Base-by-base conservation (phyloP, 768 basidiomycete species). In the Xerocomus potaroensis region DNA sequence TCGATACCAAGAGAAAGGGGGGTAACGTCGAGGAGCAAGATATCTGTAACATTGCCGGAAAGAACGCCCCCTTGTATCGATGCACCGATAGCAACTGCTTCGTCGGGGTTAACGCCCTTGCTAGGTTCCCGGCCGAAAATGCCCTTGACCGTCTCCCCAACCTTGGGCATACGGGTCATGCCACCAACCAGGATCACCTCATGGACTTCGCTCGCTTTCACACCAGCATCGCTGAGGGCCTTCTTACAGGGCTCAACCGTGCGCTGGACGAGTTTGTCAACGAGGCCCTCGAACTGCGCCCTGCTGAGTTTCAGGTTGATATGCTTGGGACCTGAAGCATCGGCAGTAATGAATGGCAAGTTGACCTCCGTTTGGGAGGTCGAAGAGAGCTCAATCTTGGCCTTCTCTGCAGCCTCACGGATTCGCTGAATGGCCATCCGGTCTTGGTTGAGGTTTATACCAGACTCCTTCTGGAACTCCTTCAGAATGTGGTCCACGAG, bases 81-180 rank as follows among this genome's bases (percentile, higher is more conserved):
- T 31, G 96, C 96, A 65, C 96, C 96, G 50, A 97, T 94, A 37
- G 96, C 94, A 60, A 98, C 96, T 45, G 96, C 96, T 72, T 98
- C 95, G 55, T 99, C 96, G 43, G 96, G 96, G 77, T 99, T 99
- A 61, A 98, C 95, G 69, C 95, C 95, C 78, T 98, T 99, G 71
- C 83, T 87, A 18, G 96, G 94, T 18, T 99, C 96, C 39, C 92
- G 88, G 44, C 94, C 94, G 63, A 99, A 99, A 63, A 96, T 79
- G 14, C 66, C 61, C 78, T 66, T 66, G 63, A 99, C 96, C 5
- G 92, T 95, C 49, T 97, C 95, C 19, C 78, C 77, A 27, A 99
- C 95, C 60, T 82, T 81, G 39, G 96, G 96, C 94, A 98, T 97
- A 61, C 96, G 92, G 37, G 85, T 85, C 93, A 97, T 97, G 60